Conservation (phyloP, 768 basidiomycete species). For the Mycena rebaudengoi region DNA sequence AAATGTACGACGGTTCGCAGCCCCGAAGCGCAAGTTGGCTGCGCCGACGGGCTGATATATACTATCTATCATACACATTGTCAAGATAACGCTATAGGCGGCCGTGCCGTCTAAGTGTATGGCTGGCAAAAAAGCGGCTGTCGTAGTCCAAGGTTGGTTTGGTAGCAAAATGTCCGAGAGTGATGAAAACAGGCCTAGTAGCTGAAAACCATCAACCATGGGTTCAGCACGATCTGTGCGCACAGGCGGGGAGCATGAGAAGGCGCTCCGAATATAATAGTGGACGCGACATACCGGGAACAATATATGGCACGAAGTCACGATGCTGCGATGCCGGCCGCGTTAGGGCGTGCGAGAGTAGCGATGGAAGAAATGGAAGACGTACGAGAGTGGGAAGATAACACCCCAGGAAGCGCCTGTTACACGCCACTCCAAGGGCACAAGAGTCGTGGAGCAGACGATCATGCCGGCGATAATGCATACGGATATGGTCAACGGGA, state of each 20-base stretch:
- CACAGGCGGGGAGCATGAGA: conserved; percentile 3
- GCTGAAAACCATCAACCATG: conserved; percentile 75
- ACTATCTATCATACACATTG: too few species aligned
- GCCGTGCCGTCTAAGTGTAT: too few species aligned
- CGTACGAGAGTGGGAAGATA: conserved; percentile 73
- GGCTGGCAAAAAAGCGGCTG: too few species aligned
- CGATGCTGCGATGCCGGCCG: conserved; percentile 59
- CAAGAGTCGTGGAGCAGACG: conserved; percentile 57
- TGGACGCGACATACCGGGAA: conserved; percentile 73
- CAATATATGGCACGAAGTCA: conserved; percentile 70
- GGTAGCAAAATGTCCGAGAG: too few species aligned
- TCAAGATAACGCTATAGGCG: too few species aligned
- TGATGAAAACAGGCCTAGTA: too few species aligned
- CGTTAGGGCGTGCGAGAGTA: conserved; percentile 44
- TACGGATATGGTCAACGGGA: conserved; percentile 61
- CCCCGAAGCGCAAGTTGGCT: too few species aligned
- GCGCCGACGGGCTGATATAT: too few species aligned
- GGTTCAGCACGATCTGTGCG: conserved; percentile 55
- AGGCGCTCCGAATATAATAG: not conserved
- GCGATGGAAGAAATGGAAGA: conserved; percentile 29
- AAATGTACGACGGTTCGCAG: too few species aligned
- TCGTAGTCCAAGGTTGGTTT: too few species aligned
- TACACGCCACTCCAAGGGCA: conserved; percentile 65
- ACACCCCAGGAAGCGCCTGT: conserved; percentile 73
- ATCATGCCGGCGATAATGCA: conserved; percentile 65